Conservation (phyloP, 108 stramenopile genomes). For the Pseudonitzschia pungens region DNA sequence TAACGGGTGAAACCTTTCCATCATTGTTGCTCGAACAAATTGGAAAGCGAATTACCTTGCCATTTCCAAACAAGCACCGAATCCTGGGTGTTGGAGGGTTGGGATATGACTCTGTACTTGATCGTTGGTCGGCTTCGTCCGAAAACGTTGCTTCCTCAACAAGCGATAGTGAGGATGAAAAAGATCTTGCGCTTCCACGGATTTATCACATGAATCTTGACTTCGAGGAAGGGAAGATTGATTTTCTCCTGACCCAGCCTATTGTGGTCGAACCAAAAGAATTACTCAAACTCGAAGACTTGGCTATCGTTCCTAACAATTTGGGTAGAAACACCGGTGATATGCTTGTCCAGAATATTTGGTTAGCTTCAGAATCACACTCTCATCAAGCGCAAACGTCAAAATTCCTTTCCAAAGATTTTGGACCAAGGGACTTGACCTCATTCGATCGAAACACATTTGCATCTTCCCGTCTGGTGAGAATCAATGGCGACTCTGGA, state of each 20-base stretch:
- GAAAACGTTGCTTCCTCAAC: constrained; percentile 13
- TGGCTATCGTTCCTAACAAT: constrained; percentile 4
- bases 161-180: background rate
- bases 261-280: constrained; percentile 4
- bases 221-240: constrained; percentile 14
- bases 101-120: background rate
- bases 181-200: constrained; percentile 7
- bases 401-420: constrained; percentile 15
- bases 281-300: constrained; percentile 15
- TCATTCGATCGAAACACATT: constrained; percentile 14
- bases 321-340: background rate
- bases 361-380: constrained; percentile 23
- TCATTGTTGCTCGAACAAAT: background rate
- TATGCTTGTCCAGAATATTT: background rate
- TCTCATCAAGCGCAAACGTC: constrained; percentile 13
- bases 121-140: constrained; percentile 14
- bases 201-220: constrained; percentile 19
- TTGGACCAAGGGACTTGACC: constrained; percentile 18
- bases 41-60: constrained; percentile 3
- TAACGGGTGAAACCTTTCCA: background rate
- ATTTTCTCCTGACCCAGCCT: background rate
- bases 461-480: constrained; percentile 16
- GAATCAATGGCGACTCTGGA: constrained; percentile 12
- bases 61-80: constrained; percentile 16
- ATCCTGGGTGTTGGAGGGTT: constrained; percentile 22